Evolutionary conservation across 257 asterid genomes (phyloP).

Genomic region (Lantana camara): DNA sequence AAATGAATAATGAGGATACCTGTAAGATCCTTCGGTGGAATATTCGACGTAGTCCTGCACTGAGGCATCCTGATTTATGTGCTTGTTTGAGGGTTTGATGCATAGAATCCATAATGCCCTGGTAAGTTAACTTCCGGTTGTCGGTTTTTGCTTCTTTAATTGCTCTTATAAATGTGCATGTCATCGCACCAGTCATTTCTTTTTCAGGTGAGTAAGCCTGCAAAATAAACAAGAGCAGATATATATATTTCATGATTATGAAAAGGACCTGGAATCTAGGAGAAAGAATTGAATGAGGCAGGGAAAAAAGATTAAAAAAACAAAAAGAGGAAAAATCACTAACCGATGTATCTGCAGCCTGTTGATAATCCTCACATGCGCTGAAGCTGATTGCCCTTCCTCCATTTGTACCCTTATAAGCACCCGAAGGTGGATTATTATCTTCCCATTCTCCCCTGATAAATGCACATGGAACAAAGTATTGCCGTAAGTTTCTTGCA

Average conservation of each 20-base stretch:
- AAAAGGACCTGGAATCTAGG: background rate
- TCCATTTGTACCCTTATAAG: conserved; percentile 56
- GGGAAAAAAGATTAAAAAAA: background rate
- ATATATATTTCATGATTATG: too few species aligned
- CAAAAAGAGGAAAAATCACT: conserved; percentile 12
- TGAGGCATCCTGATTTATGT: conserved; percentile 32
- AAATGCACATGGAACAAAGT: background rate
- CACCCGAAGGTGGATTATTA: conserved; percentile 48
- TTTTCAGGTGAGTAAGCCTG: conserved; percentile 56
- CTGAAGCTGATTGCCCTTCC: conserved; percentile 73
- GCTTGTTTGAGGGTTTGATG: conserved; percentile 43
- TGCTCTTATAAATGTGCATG: conserved; percentile 58
- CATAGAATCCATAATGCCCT: conserved; percentile 45
- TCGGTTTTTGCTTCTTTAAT: conserved; percentile 26
- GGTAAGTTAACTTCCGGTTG: conserved; percentile 42
- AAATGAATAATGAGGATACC: conserved; percentile 35
- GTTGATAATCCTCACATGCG: conserved; percentile 81
- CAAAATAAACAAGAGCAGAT: conserved; percentile 17
- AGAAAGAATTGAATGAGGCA: background rate
- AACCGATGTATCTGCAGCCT: conserved; percentile 77
- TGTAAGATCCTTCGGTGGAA: conserved; percentile 60
- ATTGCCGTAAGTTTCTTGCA: conserved; percentile 20
- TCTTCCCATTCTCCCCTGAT: conserved; percentile 55
- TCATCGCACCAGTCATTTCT: conserved; percentile 65
- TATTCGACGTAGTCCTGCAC: conserved; percentile 38